Base-by-base conservation (phyloP, 2,329 filamentous ascomycete genomes). In the Chaetomium olivaceum region DNA sequence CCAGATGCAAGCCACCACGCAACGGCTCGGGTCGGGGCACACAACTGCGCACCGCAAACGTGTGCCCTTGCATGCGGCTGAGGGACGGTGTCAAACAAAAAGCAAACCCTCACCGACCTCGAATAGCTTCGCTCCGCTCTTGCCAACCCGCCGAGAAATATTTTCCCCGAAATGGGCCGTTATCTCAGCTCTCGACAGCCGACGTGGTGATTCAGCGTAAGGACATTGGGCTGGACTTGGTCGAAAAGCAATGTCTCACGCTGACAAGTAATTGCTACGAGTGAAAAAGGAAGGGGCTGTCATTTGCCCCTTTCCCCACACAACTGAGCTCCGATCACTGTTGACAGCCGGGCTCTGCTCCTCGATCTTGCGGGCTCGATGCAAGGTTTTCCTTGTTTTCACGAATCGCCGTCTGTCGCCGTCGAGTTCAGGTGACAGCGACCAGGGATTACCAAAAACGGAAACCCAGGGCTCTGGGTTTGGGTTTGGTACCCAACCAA, bases 21-120 rank as follows among this genome's bases (percentile, higher is more conserved):
- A 55, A 56, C 51, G 60, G 59, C 11, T n/a, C 48, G 52, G 60
- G 52, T n/a, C 33, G 52, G 52, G 60, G 60, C 14, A 52, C 52
- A 48, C n/a, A n/a, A 19, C 36, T 16, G 51, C 60, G 25, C 36
- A n/a, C 29, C 23, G 16, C 43, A 16, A 3, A 9, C 12, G 31
- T 4, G 46, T 23, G n/a, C 61, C 54, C 54, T 39, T 58, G 61
- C 61, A 52, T 36, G 43, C 61, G 61, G 29, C 54, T 58, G 31
- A 43, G 12, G 4, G 9, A 14, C 21, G 8, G 21, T 27, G 31
- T n/a, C 39, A 27, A 39, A n/a, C 39, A 56, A 57, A 43, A 60
- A 60, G 58, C 58, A 54, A 61, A 61, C 58, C 33, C 33, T 2
- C 39, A 4, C 6, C 11, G 19, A 2, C 50, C 23, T 48, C 8